These are phyloP conservation scores for Tetrapisispora arboricola DNA, from an alignment of 805 yeast genomes.

Conservation along the genomic window DNA sequence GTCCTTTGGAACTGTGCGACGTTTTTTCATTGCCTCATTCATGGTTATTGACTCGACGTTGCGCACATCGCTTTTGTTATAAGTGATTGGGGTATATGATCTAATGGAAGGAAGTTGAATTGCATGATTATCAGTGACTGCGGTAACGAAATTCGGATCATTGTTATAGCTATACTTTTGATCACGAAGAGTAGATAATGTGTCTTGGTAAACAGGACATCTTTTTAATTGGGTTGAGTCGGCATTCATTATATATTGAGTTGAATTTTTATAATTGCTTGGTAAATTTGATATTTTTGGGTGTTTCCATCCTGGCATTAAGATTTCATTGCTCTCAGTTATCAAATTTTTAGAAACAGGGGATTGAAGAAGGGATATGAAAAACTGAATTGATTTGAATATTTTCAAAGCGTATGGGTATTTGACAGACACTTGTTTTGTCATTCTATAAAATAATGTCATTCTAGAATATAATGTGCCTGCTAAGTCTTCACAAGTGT, in stretches of 20 bases:
- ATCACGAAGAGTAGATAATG: conserved; percentile 25
- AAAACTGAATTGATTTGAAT: conserved; percentile 43
- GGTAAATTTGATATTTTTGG: conserved; percentile 22
- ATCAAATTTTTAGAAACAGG: background rate
- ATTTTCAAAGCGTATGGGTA: conserved; percentile 64
- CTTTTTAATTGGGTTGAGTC: conserved; percentile 27
- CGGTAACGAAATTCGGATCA: conserved; percentile 2
- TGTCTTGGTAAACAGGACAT: conserved; percentile 32
- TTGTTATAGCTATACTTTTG: conserved; percentile 5
- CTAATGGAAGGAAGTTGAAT: conserved; percentile 23
- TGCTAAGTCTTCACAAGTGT: conserved; percentile 31
- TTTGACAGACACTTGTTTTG: conserved; percentile 40
- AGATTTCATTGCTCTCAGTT: background rate
- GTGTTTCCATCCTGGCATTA: conserved; percentile 12
- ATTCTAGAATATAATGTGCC: conserved; percentile 32
- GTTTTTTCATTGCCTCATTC: conserved; percentile 15
- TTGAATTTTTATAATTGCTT: conserved; percentile 25
- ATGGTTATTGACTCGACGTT: conserved; percentile 12
- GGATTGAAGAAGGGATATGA: conserved; percentile 28
- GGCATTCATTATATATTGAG: conserved; percentile 25
- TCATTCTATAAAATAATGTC: conserved; percentile 33
- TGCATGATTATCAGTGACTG: background rate
- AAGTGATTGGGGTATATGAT: conserved; percentile 27
- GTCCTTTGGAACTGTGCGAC: conserved; percentile 5
- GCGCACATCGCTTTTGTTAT: conserved; percentile 24